Base-by-base conservation (phyloP, 1,139 yeast species). In the Eremothecium gossypii region DNA sequence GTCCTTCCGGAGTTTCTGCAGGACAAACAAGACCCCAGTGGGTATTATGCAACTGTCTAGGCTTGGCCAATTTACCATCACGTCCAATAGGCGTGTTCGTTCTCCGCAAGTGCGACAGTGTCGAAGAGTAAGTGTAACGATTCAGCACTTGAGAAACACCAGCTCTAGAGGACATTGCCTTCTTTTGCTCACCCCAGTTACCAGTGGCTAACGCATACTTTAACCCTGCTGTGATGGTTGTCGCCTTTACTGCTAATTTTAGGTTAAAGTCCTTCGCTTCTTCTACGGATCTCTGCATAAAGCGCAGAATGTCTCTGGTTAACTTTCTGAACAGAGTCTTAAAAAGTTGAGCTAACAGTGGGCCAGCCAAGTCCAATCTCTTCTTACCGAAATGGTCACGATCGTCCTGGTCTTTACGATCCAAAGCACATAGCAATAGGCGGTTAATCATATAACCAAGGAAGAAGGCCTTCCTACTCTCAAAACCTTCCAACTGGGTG, bases 21-120 rank as follows among this genome's bases (percentile, higher is more conserved):
- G 99, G 98, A 68, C 99, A 91, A 35, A 91, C 98, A 58, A 91
- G 76, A 59, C 99, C 99, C 98, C 98, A 93, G 69, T 93, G 99
- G 27, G 98, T 91, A 64, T 93, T 93, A 69, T 93, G 99, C 58
- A 91, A 75, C 68, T 93, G 98, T 72, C 99, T 89, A 41, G 98
- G 98, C 59, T 91, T 87, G 41, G 97, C 97, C 54, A 91, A 76
- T 67, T 91, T 91, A 71, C 97, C 97, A 67, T 91, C 98, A 71
- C 97, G 83, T 47, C 98, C 98, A 64, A 91, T 91, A 38, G 97
- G 97, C 3, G 99, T 93, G 61, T 93, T 93, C 6, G 98, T 93
- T 76, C 99, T 84, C 70, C 98, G 79, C 68, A 93, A 81, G 73
- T 93, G 98, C 44, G 98, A 91, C 57, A 91, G 73, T 4, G 99